Conservation (phyloP, 2,329 filamentous ascomycete species). For the Botrytis fabae region DNA sequence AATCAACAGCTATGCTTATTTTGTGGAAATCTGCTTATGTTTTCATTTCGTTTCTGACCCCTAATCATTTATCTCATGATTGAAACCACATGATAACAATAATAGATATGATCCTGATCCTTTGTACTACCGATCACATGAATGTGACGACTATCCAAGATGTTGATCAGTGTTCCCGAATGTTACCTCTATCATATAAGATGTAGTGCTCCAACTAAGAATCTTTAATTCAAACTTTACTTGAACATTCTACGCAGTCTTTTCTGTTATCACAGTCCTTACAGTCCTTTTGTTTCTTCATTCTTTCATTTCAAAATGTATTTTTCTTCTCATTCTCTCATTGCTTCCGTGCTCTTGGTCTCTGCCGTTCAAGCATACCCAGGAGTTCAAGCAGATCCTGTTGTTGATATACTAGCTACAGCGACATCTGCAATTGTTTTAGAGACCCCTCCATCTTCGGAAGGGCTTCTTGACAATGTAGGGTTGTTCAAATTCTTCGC, state of each 20-base stretch:
- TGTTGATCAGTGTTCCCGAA: neutral
- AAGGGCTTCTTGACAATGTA: neutral
- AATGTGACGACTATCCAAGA: neutral
- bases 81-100: neutral
- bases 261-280: constrained; percentile 6
- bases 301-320: constrained; percentile 9
- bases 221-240: neutral
- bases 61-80: neutral
- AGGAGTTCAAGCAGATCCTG: neutral
- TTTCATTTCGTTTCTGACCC: constrained; percentile 9
- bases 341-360: constrained; percentile 7
- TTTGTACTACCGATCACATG: neutral
- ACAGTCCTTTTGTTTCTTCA: neutral
- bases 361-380: constrained; percentile 15
- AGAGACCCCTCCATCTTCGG: neutral
- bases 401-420: neutral
- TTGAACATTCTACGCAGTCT: neutral
- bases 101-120: constrained; percentile 18
- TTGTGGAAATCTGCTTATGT: constrained; percentile 1
- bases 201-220: neutral
- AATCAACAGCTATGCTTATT: constrained; percentile 1
- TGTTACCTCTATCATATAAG: constrained; percentile 7
- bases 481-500: constrained; percentile 16
- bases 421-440: neutral
- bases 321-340: constrained; percentile 9